Base-by-base conservation (phyloP, 805 yeast genomes). In the Cyberlindnera japonica region DNA sequence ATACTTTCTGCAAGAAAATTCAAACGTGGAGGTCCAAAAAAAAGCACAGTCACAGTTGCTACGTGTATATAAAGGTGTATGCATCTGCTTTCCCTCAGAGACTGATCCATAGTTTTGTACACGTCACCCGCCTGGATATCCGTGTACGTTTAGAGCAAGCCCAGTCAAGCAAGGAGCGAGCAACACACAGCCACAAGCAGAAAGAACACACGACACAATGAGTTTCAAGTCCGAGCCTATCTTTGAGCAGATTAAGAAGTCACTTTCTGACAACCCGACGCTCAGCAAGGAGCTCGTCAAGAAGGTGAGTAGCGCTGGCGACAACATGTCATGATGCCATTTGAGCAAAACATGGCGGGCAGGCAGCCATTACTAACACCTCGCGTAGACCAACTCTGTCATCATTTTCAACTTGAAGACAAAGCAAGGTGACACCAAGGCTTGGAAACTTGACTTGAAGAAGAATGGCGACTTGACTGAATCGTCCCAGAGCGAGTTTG, bases 391-490 rank as follows among this genome's bases (percentile, higher is more conserved):
- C 55, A 74, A 77, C 54, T 79, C 86, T 24, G 63, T 74, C 24
- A 77, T 86, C 44, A 76, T 73, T 33, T 81, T 86, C 62, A 79
- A 81, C 50, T 70, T 85, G 54, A 77, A 75, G 65, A 79, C 78
- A 69, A 74, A 74, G 57, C 75, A 69, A 39, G 47, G 50, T 3
- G 69, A 77, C 58, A 69, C 72, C 38, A 74, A 72, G 53, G 65
- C 81, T 5, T 85, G 90, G 90, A 54, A 66, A 39, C 66, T 85
- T 43, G 90, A 85, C 58, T 74, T 81, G 48, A 82, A 81, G 67
- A 41, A 43, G 30, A 64, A 65, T 11, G 90, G 89, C 36, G 57
- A 53, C 13, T 51, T 69, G 23, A 38, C 38, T 2, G 51, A 65
- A 10, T 47, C 71, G 28, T 74, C 69, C 32, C 72, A 71, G 22